A percentile compares a stretch with the other conserved stretches of the same genome.
Evolutionary conservation across 768 basidiomycete genomes (phyloP).

Genomic region (Russula brevipes): DNA sequence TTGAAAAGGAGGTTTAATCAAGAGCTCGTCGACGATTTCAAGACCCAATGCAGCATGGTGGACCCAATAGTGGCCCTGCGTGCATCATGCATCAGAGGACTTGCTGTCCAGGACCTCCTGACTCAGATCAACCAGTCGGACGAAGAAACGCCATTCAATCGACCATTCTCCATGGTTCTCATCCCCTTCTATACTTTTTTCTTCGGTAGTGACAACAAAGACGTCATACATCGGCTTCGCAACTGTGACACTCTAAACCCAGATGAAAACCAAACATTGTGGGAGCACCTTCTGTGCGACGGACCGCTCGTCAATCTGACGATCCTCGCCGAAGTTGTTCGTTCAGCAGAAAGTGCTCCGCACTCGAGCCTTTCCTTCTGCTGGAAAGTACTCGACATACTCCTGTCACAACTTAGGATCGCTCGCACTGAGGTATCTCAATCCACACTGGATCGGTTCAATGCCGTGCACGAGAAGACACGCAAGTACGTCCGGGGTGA

Average conservation of each 20-base stretch:
- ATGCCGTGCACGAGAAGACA: neutral
- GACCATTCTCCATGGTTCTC: neutral
- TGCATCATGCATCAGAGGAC: constrained; percentile 3
- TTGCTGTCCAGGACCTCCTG: constrained; percentile 6
- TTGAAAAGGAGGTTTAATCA: neutral
- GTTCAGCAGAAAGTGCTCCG: neutral
- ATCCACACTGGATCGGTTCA: neutral
- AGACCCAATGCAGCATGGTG: neutral
- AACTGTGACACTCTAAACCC: no score
- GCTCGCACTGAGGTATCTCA: neutral
- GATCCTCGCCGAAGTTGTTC: neutral
- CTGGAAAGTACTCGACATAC: constrained; percentile 10
- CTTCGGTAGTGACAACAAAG: neutral
- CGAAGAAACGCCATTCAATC: neutral
- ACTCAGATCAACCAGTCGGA: neutral
- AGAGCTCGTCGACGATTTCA: neutral
- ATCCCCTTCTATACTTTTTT: constrained; percentile 1
- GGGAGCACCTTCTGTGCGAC: constrained; percentile 1
- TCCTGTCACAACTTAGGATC: constrained; percentile 1
- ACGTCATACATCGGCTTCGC: no score
- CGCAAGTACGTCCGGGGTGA: neutral
- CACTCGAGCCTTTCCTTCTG: constrained; percentile 3
- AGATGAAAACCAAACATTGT: neutral
- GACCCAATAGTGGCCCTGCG: neutral
- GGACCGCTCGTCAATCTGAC: constrained; percentile 12